Base-by-base conservation (phyloP, 768 basidiomycete genomes). In the Rhizopogon vesiculosus region DNA sequence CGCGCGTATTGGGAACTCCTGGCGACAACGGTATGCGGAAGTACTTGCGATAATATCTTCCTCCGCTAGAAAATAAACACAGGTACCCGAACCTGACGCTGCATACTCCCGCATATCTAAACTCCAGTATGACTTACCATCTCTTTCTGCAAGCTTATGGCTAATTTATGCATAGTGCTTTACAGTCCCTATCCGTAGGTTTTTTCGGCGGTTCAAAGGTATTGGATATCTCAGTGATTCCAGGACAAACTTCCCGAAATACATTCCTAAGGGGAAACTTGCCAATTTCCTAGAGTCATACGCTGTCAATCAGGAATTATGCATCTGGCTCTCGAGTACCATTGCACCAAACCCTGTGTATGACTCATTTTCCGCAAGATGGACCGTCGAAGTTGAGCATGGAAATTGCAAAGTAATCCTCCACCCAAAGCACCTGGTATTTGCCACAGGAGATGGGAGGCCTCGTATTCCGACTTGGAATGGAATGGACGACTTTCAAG, bases 221-320 rank as follows among this genome's bases (percentile, higher is more conserved):
- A 16, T 25, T 35, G 33, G 6, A 46, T 28, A 31, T 38, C 44
- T 38, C 5, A 38, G 44, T 29, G 10, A 45, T 28, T 13, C 8
- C 25, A 45, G 44, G 16, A 9, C 43, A 15, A 44, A 7, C 44
- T 19, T 29, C 33, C 45, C 29, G 7, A 31, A n/a, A 5, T 18
- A 7, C 31, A 38, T 25, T 48, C 29, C 46, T 29, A 46, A 49
- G n/a, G 25, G 46, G 18, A 35, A 80, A 77, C 70, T 85, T 28
- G 84, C 78, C 2, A 78, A 80, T 57, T 85, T 79, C 78, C 70
- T 85, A 3, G 83, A 85, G 61, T 69, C 66, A 3, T 86, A 85
- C 61, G 82, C 78, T 0, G 71, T 78, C 13, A 62, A 74, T 0
- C 68, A 83, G 51, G 84, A 85, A 58, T 62, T 86, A 22, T 77